These are phyloP conservation scores for Tetrapisispora taiwanensis DNA, from an alignment of 805 yeast species.

Conservation along the genomic window DNA sequence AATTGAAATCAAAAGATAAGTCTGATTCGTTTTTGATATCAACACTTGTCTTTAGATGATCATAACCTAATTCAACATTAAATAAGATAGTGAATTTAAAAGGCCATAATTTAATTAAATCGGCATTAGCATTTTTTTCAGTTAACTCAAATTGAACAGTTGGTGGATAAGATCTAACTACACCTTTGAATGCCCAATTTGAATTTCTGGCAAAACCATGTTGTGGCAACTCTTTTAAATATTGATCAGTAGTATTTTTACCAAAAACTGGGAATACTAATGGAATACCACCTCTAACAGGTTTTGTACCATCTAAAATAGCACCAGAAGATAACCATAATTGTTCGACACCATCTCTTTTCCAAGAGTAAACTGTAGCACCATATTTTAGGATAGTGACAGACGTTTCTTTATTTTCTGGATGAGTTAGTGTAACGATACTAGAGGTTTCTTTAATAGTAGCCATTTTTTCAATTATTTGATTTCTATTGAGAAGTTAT, in stretches of 20 bases:
- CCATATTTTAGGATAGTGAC: constrained; percentile 70
- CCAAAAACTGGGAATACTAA: constrained; percentile 90
- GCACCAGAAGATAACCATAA: constrained; percentile 71
- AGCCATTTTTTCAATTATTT: not conserved
- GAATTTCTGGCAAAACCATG: constrained; percentile 91
- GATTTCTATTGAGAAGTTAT: too few species aligned
- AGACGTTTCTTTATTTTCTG: constrained; percentile 39
- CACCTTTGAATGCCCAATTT: constrained; percentile 87
- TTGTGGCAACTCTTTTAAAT: constrained; percentile 64
- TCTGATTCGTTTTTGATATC: constrained; percentile 61
- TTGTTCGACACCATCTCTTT: constrained; percentile 56
- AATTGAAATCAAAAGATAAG: constrained; percentile 66
- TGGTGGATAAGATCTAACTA: constrained; percentile 53
- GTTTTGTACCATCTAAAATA: constrained; percentile 76
- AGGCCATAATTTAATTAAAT: constrained; percentile 47
- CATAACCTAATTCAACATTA: constrained; percentile 49
- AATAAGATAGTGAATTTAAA: constrained; percentile 66
- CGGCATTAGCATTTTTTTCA: constrained; percentile 65
- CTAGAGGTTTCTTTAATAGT: constrained; percentile 55
- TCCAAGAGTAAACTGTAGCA: constrained; percentile 82
- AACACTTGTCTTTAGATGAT: constrained; percentile 51
- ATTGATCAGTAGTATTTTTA: constrained; percentile 46
- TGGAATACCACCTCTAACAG: constrained; percentile 97
- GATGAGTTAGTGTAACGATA: constrained; percentile 48
- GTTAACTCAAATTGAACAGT: constrained; percentile 82